Evolutionary conservation across 139 green algal species (phyloP).

Genomic region (Micromonas commoda): DNA sequence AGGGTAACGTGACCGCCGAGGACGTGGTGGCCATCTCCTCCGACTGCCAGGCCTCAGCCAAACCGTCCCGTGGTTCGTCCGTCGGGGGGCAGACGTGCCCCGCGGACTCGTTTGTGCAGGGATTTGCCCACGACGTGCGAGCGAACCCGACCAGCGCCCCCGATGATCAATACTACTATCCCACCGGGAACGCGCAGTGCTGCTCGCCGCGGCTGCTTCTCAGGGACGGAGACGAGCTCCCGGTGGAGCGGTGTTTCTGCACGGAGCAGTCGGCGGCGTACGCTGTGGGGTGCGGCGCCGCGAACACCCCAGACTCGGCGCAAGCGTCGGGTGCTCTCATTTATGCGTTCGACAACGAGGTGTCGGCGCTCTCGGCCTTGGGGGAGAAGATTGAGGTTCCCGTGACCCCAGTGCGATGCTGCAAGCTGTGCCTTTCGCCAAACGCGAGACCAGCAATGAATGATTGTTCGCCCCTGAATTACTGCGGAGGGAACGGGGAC

Average conservation of each 20-base stretch:
- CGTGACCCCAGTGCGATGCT: constrained; percentile 59
- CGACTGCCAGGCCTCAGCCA: not conserved
- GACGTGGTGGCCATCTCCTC: not conserved
- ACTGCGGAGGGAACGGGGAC: constrained; percentile 50
- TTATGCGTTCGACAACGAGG: constrained; percentile 6
- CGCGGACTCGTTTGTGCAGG: constrained; percentile 6
- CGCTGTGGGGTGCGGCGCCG: constrained; percentile 55
- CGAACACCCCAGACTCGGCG: constrained; percentile 32
- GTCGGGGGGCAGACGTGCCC: not conserved
- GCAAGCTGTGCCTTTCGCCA: constrained; percentile 53
- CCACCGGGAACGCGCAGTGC: constrained; percentile 43
- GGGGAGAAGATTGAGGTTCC: constrained; percentile 49
- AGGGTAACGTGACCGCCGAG: not conserved
- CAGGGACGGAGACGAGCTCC: constrained; percentile 30
- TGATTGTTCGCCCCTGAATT: constrained; percentile 50
- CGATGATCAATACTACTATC: constrained; percentile 43
- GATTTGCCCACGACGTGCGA: not conserved
- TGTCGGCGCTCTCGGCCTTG: not conserved
- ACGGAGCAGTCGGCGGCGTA: not conserved
- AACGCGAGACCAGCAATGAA: constrained; percentile 36
- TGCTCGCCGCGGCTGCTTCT: constrained; percentile 64
- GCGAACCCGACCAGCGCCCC: not conserved
- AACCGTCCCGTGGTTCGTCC: not conserved
- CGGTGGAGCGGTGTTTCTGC: constrained; percentile 60
- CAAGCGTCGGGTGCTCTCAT: constrained; percentile 47